Percentiles rank a stretch among this genome's conserved stretches.
Evolutionary conservation across 768 basidiomycete genomes (phyloP).

Genomic region (Boletus coccyginus): DNA sequence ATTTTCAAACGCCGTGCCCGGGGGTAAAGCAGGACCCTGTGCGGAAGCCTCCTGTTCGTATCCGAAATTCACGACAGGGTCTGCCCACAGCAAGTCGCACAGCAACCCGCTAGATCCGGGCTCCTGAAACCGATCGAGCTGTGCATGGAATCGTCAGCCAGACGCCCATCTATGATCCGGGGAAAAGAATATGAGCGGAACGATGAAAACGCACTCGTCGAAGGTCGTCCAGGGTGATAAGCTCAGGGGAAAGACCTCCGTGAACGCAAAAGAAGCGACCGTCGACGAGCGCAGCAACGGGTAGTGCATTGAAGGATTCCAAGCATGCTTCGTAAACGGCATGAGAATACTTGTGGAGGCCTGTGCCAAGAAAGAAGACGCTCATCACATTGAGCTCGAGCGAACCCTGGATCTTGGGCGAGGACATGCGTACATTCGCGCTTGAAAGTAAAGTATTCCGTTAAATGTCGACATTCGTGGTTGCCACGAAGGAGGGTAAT

Average conservation of each 20-base stretch:
- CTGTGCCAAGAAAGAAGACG: conserved; percentile 15
- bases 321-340: conserved; percentile 90
- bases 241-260: conserved; percentile 89
- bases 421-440: conserved; percentile 72
- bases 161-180: neutral
- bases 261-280: conserved; percentile 97
- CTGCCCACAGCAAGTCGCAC: conserved; percentile 96
- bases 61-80: conserved; percentile 88
- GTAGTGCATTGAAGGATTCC: conserved; percentile 85
- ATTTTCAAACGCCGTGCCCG: conserved; percentile 65
- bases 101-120: conserved; percentile 89
- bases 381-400: conserved; percentile 4
- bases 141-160: conserved; percentile 11
- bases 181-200: neutral
- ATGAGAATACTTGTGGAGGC: conserved; percentile 30
- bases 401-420: conserved; percentile 1
- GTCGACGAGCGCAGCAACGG: conserved; percentile 90
- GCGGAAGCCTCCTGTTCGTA: conserved; percentile 61
- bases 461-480: conserved; percentile 95
- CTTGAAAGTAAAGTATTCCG: conserved; percentile 98
- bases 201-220: conserved; percentile 44
- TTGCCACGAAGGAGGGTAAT: conserved; percentile 89
- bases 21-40: conserved; percentile 51
- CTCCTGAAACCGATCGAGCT: conserved; percentile 93
- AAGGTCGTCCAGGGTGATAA: conserved; percentile 77